These are phyloP conservation scores for Citrus mangshanensis DNA, from an alignment of 345 rosid genomes.

Conservation along the genomic window DNA sequence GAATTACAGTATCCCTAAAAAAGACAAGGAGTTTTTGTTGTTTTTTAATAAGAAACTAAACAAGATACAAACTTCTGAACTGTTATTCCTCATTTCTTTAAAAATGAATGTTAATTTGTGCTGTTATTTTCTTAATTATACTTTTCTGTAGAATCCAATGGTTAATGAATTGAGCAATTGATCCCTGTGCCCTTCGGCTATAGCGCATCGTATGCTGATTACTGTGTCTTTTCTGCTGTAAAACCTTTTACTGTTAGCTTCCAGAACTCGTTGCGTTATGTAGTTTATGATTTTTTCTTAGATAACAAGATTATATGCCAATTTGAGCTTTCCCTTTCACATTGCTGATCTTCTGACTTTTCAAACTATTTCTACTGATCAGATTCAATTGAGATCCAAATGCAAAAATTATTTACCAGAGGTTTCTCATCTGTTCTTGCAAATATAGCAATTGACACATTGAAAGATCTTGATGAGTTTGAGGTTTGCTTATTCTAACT, in stretches of 20 bases:
- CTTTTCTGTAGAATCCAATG: not conserved
- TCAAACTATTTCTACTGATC: conserved; percentile 18
- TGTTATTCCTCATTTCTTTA: not conserved
- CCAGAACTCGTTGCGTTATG: not conserved
- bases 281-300: not conserved
- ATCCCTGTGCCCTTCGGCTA: not conserved
- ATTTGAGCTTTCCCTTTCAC: not conserved
- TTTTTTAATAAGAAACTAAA: not conserved
- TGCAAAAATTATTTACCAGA: conserved; percentile 50
- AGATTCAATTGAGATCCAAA: conserved; percentile 59
- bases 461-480: conserved; percentile 60
- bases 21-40: not conserved
- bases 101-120: not conserved
- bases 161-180: not conserved
- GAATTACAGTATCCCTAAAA: not conserved
- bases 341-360: not conserved
- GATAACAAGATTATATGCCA: not conserved
- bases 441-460: conserved; percentile 50
- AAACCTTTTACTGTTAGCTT: not conserved
- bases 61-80: not conserved
- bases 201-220: not conserved
- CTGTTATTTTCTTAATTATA: not conserved
- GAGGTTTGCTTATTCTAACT: conserved; percentile 52
- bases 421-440: conserved; percentile 59
- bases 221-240: not conserved